phyloP scores from a whole-genome alignment of 441 rosid genomes.

The Croton laevigatus region DNA sequence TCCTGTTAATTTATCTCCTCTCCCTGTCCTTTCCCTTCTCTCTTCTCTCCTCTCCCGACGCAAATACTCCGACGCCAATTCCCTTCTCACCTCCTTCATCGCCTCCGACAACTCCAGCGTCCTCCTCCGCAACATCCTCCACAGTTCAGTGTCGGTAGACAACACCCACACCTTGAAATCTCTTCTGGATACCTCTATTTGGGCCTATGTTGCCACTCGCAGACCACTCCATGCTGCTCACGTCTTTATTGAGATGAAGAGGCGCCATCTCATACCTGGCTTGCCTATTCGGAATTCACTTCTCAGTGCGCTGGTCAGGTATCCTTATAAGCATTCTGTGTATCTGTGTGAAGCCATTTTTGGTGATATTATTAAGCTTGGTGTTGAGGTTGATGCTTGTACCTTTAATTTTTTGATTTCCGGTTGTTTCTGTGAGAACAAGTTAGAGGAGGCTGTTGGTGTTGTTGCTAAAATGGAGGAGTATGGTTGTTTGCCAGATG shows the following conservation, averaged over 20 bases:
- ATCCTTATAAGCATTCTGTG: conserved; percentile 59
- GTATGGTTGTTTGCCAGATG: no score
- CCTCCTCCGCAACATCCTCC: conserved; percentile 52
- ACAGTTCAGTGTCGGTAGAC: conserved; percentile 23
- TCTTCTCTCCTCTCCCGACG: conserved; percentile 47
- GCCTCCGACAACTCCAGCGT: conserved; percentile 41
- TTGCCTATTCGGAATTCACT: conserved; percentile 63
- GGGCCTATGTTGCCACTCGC: conserved; percentile 56
- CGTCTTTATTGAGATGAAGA: conserved; percentile 65
- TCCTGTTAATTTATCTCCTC: conserved; percentile 40
- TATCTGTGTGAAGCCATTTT: conserved; percentile 51
- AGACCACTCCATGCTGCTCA: conserved; percentile 65
- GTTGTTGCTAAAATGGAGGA: no score
- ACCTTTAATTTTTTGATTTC: conserved; percentile 67
- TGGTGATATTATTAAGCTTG: conserved; percentile 45
- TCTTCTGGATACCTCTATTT: conserved; percentile 58
- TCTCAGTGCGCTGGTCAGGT: conserved; percentile 57
- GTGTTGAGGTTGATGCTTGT: conserved; percentile 41
- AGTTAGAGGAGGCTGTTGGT: conserved; percentile 43
- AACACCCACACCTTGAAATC: conserved; percentile 29
- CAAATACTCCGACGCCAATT: conserved; percentile 62
- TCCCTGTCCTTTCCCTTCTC: conserved; percentile 58
- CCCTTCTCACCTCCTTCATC: conserved; percentile 65
- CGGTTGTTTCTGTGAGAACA: conserved; percentile 66
- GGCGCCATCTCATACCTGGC: conserved; percentile 52